Evolutionary conservation across 2,329 filamentous ascomycete genomes (phyloP).

Genomic region (Sclerotinia subarctica): DNA sequence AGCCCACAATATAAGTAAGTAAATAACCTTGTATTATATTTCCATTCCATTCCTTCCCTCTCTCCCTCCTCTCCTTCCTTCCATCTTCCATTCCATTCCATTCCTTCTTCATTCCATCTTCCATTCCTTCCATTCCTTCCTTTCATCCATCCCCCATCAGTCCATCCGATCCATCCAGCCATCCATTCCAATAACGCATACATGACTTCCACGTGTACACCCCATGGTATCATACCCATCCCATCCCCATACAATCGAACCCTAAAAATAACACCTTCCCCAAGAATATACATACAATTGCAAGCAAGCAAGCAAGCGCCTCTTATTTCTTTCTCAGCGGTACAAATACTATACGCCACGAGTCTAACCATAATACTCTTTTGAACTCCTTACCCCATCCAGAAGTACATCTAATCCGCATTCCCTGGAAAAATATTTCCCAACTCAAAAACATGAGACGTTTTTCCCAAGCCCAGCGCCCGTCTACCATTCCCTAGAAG

Average conservation of each 20-base stretch:
- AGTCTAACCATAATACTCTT: neutral
- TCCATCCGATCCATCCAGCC: too few relatives aligned
- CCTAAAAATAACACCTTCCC: neutral
- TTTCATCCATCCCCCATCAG: too few relatives aligned
- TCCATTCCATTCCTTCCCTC: too few relatives aligned
- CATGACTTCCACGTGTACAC: too few relatives aligned
- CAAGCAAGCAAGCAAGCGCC: too few relatives aligned
- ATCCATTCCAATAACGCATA: neutral
- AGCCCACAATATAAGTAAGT: too few relatives aligned
- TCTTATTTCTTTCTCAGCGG: neutral
- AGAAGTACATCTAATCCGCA: neutral
- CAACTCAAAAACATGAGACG: neutral
- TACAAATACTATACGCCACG: neutral
- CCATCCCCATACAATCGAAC: neutral
- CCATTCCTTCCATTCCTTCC: too few relatives aligned
- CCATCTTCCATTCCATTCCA: too few relatives aligned
- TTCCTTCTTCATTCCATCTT: too few relatives aligned
- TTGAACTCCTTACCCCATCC: conserved; percentile 2
- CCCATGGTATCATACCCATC: neutral
- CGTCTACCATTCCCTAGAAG: neutral
- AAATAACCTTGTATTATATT: too few relatives aligned
- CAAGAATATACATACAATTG: neutral
- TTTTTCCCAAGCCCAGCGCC: too few relatives aligned
- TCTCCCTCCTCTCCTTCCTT: too few relatives aligned
- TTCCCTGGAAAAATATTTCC: neutral